Conservation (phyloP, 257 asterid species). For the Solanum peruvianum region DNA sequence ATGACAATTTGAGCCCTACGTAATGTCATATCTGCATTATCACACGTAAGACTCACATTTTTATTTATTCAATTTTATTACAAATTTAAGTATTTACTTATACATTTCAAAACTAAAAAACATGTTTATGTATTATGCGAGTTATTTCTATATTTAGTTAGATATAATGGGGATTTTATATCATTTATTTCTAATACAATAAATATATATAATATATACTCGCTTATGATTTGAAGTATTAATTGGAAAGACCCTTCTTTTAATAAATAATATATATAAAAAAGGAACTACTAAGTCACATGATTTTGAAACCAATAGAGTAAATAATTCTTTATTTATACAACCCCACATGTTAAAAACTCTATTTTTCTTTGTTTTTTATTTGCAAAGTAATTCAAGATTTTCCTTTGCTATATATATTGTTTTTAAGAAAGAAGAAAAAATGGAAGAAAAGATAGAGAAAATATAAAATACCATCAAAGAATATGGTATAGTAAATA, state of each 20-base stretch:
- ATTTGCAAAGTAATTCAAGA: neutral
- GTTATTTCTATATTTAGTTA: neutral
- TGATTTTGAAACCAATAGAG: neutral
- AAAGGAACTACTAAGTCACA: neutral
- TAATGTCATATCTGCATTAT: neutral
- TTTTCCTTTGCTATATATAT: neutral
- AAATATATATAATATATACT: neutral
- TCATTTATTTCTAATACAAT: neutral
- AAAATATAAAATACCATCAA: neutral
- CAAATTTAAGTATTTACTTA: no score
- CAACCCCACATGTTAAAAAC: neutral
- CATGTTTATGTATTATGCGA: neutral
- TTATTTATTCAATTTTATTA: no score
- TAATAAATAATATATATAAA: no score
- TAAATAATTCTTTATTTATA: neutral
- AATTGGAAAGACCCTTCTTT: neutral
- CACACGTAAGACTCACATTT: neutral
- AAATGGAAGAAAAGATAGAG: neutral
- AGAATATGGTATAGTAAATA: neutral
- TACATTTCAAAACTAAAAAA: no score
- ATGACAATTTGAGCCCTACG: neutral
- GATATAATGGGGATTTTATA: neutral
- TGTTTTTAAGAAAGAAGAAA: neutral
- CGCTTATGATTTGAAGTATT: neutral
- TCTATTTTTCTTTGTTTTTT: neutral